These are phyloP conservation scores for Tricholoma bakamatsutake DNA, from an alignment of 768 basidiomycete species.

Conservation along the genomic window DNA sequence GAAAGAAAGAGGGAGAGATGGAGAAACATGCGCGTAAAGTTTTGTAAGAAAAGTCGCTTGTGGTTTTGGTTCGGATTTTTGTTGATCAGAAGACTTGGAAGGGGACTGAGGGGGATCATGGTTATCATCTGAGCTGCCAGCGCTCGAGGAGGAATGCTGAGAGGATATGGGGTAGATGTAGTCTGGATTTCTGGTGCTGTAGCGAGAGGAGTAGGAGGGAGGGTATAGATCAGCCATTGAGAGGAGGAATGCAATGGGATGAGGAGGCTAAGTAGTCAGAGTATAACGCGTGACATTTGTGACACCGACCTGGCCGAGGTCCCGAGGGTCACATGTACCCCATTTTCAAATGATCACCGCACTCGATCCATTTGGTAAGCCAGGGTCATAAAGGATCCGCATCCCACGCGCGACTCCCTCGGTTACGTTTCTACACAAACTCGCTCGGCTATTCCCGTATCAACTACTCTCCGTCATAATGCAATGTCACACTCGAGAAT, in stretches of 20 bases:
- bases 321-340: slow-evolving; percentile 26
- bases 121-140: slow-evolving; percentile 38
- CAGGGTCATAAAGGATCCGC: slow-evolving; percentile 25
- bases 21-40: slow-evolving; percentile 79
- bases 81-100: slow-evolving; percentile 34
- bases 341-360: slow-evolving; percentile 5
- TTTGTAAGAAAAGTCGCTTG: slow-evolving; percentile 97
- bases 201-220: slow-evolving; percentile 32
- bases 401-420: neutral
- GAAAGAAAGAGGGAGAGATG: slow-evolving; percentile 1
- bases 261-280: slow-evolving; percentile 20
- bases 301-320: slow-evolving; percentile 27
- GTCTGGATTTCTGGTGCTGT: slow-evolving; percentile 28
- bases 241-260: slow-evolving; percentile 17
- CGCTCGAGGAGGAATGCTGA: slow-evolving; percentile 35
- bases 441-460: no score
- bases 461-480: slow-evolving; percentile 65
- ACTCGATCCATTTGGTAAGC: slow-evolving; percentile 13
- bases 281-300: no score
- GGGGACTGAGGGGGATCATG: slow-evolving; percentile 45
- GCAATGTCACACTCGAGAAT: slow-evolving; percentile 86
- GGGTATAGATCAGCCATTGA: slow-evolving; percentile 55
- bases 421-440: no score
- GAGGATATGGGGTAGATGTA: slow-evolving; percentile 30
- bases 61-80: slow-evolving; percentile 72